A percentile compares a stretch with the other conserved stretches of the same genome.
These are phyloP conservation scores for Coccinonectria pachysandricola DNA, from an alignment of 2,329 filamentous ascomycete genomes.

Conservation along the genomic window DNA sequence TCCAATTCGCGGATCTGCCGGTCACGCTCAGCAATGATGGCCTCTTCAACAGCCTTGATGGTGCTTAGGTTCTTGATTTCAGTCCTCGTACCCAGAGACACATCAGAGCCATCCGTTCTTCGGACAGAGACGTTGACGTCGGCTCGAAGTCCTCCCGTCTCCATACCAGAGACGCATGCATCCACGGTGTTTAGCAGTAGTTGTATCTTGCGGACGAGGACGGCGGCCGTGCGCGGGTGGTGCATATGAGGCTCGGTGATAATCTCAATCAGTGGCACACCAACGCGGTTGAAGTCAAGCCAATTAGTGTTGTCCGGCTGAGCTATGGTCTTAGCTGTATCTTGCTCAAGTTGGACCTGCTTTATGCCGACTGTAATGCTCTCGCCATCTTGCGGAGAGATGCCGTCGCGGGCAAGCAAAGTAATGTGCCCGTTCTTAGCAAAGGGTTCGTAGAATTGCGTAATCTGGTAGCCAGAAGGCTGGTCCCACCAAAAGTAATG, in stretches of 20 bases:
- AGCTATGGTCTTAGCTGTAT: conserved; percentile 87
- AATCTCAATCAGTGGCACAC: conserved; percentile 85
- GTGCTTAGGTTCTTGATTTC: conserved; percentile 97
- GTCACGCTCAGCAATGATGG: conserved; percentile 82
- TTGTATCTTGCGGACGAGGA: conserved; percentile 83
- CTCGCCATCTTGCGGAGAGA: conserved; percentile 62
- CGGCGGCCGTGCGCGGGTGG: conserved; percentile 75
- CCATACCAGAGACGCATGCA: conserved; percentile 86
- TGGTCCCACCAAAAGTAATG: conserved; percentile 99
- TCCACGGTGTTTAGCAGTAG: conserved; percentile 67
- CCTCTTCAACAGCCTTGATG: conserved; percentile 90
- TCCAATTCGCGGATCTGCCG: conserved; percentile 77
- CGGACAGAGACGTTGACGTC: conserved; percentile 93
- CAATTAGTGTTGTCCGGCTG: conserved; percentile 64
- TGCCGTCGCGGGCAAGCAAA: conserved; percentile 66
- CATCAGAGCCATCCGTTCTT: conserved; percentile 34
- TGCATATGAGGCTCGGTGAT: conserved; percentile 88
- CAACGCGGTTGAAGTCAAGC: conserved; percentile 89
- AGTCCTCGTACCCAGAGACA: conserved; percentile 66
- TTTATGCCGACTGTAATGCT: conserved; percentile 71
- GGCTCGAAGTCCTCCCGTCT: conserved; percentile 77
- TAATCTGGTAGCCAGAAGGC: conserved; percentile 93
- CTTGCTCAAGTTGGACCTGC: conserved; percentile 94
- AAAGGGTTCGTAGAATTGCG: conserved; percentile 77
- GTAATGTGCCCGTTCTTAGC: conserved; percentile 62